Evolutionary conservation across 1,284 basidiomycete species (phyloP).

Genomic region (Pseudozyma pruni): DNA sequence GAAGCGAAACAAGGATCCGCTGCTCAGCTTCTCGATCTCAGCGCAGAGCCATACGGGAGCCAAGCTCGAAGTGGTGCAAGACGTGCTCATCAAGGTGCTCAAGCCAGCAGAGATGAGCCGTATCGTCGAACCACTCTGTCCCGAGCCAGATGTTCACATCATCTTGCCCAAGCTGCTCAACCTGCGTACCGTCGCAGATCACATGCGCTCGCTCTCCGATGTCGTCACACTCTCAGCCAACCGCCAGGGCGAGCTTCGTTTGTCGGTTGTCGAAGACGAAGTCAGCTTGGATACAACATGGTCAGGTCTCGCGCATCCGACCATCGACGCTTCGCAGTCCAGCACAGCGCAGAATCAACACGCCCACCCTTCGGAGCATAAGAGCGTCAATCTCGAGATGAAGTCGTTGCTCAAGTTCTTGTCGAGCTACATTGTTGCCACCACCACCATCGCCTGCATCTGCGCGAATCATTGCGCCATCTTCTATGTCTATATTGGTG

Average conservation of each 20-base stretch:
- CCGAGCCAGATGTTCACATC: constrained; percentile 64
- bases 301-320: constrained; percentile 58
- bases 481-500: constrained; percentile 68
- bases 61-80: constrained; percentile 62
- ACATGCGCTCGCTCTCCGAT: constrained; percentile 62
- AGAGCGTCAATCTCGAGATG: constrained; percentile 62
- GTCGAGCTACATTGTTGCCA: constrained; percentile 60
- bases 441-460: constrained; percentile 65
- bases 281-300: constrained; percentile 64
- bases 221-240: constrained; percentile 58
- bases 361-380: constrained; percentile 29
- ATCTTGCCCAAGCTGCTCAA: constrained; percentile 59
- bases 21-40: constrained; percentile 62
- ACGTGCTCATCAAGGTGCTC: constrained; percentile 65
- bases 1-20: constrained; percentile 63
- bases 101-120: constrained; percentile 62
- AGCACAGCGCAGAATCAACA: constrained; percentile 28
- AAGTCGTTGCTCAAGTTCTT: constrained; percentile 64
- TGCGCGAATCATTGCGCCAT: constrained; percentile 66
- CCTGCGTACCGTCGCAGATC: constrained; percentile 63
- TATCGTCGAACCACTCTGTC: constrained; percentile 65
- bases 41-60: constrained; percentile 55
- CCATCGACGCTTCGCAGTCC: constrained; percentile 38
- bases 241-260: constrained; percentile 47
- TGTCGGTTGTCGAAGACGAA: constrained; percentile 50